Base-by-base conservation (phyloP, 345 rosid genomes). In the Psidium friedrichsthalianum region DNA sequence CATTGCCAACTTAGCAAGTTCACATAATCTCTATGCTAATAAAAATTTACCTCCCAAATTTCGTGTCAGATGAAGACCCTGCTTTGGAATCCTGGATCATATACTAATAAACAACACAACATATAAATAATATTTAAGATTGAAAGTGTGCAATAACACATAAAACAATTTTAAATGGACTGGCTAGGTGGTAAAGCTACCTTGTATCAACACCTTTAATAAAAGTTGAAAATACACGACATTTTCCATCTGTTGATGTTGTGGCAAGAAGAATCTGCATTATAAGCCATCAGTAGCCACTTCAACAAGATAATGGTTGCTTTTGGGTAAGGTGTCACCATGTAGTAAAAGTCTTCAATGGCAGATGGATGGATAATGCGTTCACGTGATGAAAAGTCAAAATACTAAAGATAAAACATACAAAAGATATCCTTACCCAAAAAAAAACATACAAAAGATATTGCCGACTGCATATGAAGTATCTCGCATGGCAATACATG, bases 161-260 rank as follows among this genome's bases (percentile, higher is more conserved):
- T 15, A n/a, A 69, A 52, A 85, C 49, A 8, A 47, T 42, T 22
- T 22, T 6, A 76, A 85, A 78, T 13, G 59, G n/a, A 55, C 25
- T 14, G 61, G 58, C n/a, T 16, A 44, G 14, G 53, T 13, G 42
- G 25, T 5, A 54, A 82, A 82, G 89, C 85, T 88, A 97, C 99
- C 90, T 96, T 82, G 94, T 89, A 93, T 97, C 98, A 87, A 97
- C 98, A 88, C 99, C 99, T 93, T 97, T 97, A 88, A 97, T 97
- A 86, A 97, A 96, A 82, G 99, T 97, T 84, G 97, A 96, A 91
- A 97, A 97, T 15, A 96, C 93, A 83, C 99, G 91, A 87, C 99
- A 97, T 91, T 97, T 97, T 88, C 99, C 99, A 93, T 97, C 99
- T 11, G 99, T 97, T 42, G 99, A 97, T 85, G 98, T 93, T 51